Evolutionary conservation across 768 basidiomycete genomes (phyloP), one percentile per base, ranked within the genome.

Genomic region (Mycena belliarum): DNA sequence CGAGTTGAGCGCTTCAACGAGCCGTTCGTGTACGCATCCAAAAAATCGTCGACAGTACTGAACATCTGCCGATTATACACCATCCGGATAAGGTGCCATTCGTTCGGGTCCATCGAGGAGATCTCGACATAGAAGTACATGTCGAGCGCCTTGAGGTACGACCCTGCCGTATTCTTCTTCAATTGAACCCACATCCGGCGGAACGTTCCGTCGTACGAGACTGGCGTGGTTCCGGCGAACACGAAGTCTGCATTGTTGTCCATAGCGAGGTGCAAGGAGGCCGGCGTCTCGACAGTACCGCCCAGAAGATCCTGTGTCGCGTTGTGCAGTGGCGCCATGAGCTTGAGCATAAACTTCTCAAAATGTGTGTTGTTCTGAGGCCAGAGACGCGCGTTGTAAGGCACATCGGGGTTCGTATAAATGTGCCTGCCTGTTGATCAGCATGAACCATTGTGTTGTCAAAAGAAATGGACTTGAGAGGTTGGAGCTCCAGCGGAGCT

Each of bases 61-160:
- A 85, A 88, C 25, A 83, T 64, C 65, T 86, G 83, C 53, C 81
- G 75, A 55, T 87, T 84, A 65, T 87, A 86, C 25, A 86, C 79
- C 57, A 85, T 67, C 78, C 83, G 55, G 42, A 84, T 68, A 21
- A 80, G 63, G 52, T 79, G 78, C 82, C 82, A 87, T 29, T 76
- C 70, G 2, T 72, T 65, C 0, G 78, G 61, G 60, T 86, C 83
- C 1, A 78, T 82, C 8, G 84, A 83, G 11, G 76, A 79, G 20
- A 82, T 59, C 62, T 86, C 85, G 56, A 86, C 64, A 61, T 87
- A 86, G 44, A 79, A 76, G 67, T 79, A 84, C 65, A 86, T 79
- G 59, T 77, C 76, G 20, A 85, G 65, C 11, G 83, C 80, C 48
- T 81, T 80, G n/a, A 86, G 72, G 64, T 69, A 86, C 0, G 76